Percentiles rank a stretch among this genome's conserved stretches.
These are phyloP conservation scores for Cytospora leucostoma DNA, from an alignment of 2,329 filamentous ascomycete genomes.

Conservation along the genomic window DNA sequence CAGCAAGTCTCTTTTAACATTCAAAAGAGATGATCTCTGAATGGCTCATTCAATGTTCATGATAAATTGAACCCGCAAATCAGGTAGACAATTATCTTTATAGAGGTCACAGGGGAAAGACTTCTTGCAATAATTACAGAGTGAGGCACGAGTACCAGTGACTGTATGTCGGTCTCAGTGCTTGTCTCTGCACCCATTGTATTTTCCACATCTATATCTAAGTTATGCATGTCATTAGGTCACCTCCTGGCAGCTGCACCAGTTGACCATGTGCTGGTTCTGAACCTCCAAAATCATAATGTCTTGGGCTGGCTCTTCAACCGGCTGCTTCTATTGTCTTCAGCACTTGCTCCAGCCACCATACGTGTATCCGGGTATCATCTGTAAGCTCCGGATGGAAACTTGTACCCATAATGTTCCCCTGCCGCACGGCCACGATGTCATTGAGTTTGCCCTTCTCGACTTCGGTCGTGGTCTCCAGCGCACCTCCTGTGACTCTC, in stretches of 20 bases:
- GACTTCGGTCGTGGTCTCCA: constrained; percentile 39
- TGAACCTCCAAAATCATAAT: background rate
- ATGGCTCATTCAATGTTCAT: no score
- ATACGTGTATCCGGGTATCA: constrained; percentile 84
- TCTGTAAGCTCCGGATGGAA: constrained; percentile 94
- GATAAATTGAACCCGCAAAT: no score
- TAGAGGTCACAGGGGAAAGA: no score
- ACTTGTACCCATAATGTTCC: constrained; percentile 90
- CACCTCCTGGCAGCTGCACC: no score
- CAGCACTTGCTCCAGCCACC: constrained; percentile 82
- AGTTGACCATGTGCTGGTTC: no score
- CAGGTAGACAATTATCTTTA: no score
- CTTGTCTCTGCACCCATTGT: no score
- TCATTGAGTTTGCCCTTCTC: constrained; percentile 56
- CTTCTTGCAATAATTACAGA: no score
- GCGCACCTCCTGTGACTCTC: constrained; percentile 39
- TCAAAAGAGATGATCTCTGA: no score
- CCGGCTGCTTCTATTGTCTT: constrained; percentile 31
- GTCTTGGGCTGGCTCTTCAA: background rate
- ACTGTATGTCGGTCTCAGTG: no score
- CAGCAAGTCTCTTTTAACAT: no score
- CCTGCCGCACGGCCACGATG: constrained; percentile 86
- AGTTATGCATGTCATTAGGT: background rate
- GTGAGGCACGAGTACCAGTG: no score
- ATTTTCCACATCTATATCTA: background rate